Evolutionary conservation across 1,284 basidiomycete genomes (phyloP), one percentile per base, ranked within the genome.

Genomic region (Wolfiporia cocos): DNA sequence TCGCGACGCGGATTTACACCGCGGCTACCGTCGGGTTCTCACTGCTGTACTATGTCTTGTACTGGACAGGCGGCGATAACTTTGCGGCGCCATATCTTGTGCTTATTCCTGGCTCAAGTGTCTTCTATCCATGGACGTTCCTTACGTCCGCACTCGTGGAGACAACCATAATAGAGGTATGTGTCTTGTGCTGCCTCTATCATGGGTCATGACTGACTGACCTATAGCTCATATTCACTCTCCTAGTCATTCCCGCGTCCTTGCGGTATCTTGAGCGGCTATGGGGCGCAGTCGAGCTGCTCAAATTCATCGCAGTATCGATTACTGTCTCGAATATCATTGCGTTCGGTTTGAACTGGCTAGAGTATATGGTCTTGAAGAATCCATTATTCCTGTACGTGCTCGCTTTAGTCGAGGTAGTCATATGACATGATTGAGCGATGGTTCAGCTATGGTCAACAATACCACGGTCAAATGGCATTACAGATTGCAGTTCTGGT

Each of bases 111-210:
- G 92, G 90, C 21, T 75, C 74, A 24, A 87, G 86, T 56, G 62
- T 92, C 35, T 91, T 86, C 67, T 86, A 86, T 54, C 95, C 95
- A 21, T 99, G 93, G 94, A 93, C 92, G 2, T 76, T 99, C 46
- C 64, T 94, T 20, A 93, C 88, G 0, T 82, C 91, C 1, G 84
- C 80, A 9, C 80, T 95, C 48, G 87, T 96, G 35, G 95, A 99
- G 67, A 78, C 82, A 37, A 85, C 76, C 45, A 55, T 93, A 44
- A 65, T 91, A 50, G 92, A 95, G 77, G 93, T 90, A 46, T 56
- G 83, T 70, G 18, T 37, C 7, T 34, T 26, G 10, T 19, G 5
- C 17, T 19, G 36, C 22, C 17, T 17, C 12, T 15, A 7, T 37
- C 34, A 39, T 37, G 28, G 10, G 38, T 38, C 33, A 45, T 39